A percentile compares a stretch with the other conserved stretches of the same genome.
phyloP scores from a whole-genome alignment of 2,329 filamentous ascomycete genomes.

The Colletotrichum caudatum region DNA sequence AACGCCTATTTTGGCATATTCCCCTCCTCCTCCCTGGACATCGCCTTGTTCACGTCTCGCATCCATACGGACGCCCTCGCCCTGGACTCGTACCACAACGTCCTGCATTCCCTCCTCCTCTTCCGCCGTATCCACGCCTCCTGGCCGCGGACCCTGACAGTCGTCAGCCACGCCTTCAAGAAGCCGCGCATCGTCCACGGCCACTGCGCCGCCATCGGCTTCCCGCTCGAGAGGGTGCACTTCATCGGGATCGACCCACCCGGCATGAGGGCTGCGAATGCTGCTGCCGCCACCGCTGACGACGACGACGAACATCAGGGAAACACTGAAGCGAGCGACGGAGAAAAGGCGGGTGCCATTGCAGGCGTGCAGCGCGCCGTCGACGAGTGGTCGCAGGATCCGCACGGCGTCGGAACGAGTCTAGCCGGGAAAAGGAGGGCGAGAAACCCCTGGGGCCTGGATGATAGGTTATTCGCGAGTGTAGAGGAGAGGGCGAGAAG shows the following conservation, averaged over 20 bases:
- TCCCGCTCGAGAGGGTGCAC: constrained; percentile 56
- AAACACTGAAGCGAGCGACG: constrained; percentile 42
- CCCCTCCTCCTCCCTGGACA: constrained; percentile 24
- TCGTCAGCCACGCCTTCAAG: constrained; percentile 80
- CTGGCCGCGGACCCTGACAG: constrained; percentile 71
- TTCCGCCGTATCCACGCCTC: constrained; percentile 64
- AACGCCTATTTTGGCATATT: constrained; percentile 61
- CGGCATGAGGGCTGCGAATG: constrained; percentile 51
- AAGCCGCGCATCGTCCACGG: constrained; percentile 69
- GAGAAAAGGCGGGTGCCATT: constrained; percentile 55
- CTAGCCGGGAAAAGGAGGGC: constrained; percentile 61
- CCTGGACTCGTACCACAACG: constrained; percentile 87
- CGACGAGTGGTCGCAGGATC: constrained; percentile 64
- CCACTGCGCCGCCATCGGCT: constrained; percentile 74
- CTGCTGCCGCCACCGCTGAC: neutral
- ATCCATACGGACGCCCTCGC: constrained; percentile 76
- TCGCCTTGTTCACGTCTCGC: constrained; percentile 45
- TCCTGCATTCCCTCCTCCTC: constrained; percentile 76
- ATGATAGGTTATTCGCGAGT: constrained; percentile 59
- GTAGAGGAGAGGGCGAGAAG: constrained; percentile 52
- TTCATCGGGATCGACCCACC: constrained; percentile 77
- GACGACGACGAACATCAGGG: neutral
- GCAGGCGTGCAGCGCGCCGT: constrained; percentile 58
- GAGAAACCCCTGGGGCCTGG: constrained; percentile 62
- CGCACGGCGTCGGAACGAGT: constrained; percentile 60